These are phyloP conservation scores for Colletotrichum sp. DNA, from an alignment of 2,329 filamentous ascomycete genomes.

Conservation along the genomic window DNA sequence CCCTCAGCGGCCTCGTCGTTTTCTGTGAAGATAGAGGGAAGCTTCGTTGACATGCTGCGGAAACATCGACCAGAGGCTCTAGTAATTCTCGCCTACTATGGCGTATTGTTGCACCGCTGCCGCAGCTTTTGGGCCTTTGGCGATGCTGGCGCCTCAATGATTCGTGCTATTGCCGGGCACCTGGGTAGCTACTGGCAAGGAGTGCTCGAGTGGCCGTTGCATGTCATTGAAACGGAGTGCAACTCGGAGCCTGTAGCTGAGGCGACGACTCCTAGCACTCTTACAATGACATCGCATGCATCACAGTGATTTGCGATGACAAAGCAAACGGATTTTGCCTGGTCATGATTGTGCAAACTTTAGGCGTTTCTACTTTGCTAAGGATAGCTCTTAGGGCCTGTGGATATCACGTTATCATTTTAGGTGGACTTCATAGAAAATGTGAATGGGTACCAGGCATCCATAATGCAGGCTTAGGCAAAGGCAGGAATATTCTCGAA, in stretches of 20 bases:
- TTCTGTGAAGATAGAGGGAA: not conserved
- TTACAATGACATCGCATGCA: not conserved
- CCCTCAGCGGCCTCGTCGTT: not conserved
- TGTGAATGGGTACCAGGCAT: not conserved
- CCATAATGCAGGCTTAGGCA: not conserved
- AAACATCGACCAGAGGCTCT: not conserved
- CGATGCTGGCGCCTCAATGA: not conserved
- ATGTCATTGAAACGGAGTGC: not conserved
- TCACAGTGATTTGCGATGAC: not conserved
- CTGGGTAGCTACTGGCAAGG: not conserved
- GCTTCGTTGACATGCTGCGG: not conserved
- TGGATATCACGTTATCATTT: not conserved
- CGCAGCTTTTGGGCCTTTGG: not conserved
- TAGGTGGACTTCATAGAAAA: not conserved
- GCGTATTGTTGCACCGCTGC: not conserved
- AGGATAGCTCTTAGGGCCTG: not conserved
- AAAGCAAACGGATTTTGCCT: not conserved
- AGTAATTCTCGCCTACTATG: not conserved
- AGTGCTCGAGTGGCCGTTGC: not conserved
- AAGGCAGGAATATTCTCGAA: not conserved
- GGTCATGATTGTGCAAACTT: not conserved
- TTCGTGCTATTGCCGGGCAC: not conserved
- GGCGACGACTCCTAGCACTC: not conserved
- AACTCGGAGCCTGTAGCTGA: not conserved
- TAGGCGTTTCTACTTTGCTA: not conserved